phyloP scores from a whole-genome alignment of 73 alveolate genomes.

The Symbiodinium pilosum region DNA sequence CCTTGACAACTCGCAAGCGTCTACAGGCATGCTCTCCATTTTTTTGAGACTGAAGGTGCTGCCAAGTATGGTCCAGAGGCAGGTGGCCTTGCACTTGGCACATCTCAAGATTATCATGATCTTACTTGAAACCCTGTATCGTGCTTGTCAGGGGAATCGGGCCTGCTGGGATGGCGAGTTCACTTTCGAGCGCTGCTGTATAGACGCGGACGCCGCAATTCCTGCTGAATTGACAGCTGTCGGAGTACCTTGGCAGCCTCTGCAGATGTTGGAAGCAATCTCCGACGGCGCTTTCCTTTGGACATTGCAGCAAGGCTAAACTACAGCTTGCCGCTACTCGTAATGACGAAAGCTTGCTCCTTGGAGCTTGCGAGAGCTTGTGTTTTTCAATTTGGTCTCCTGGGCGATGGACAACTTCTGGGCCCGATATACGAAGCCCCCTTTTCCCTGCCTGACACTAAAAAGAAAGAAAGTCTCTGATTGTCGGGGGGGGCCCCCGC shows the following conservation, averaged over 20 bases:
- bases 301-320: too few species aligned
- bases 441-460: neutral
- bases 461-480: too few species aligned
- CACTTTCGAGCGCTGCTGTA: slow-evolving; percentile 91
- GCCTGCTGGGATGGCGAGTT: slow-evolving; percentile 91
- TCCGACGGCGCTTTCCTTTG: too few species aligned
- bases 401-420: neutral
- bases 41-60: slow-evolving; percentile 3
- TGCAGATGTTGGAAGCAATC: neutral
- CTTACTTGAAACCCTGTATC: too few species aligned
- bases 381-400: too few species aligned
- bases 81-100: neutral
- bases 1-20: too few species aligned
- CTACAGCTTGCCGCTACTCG: too few species aligned
- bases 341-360: too few species aligned
- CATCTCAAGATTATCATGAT: too few species aligned
- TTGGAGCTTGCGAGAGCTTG: too few species aligned
- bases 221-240: neutral
- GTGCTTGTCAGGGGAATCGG: slow-evolving; percentile 26
- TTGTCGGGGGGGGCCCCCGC: too few species aligned
- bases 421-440: neutral
- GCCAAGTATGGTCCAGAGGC: slow-evolving; percentile 70
- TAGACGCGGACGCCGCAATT: slow-evolving; percentile 9
- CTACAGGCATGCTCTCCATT: too few species aligned
- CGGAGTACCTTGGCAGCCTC: neutral